A percentile compares a stretch with the other conserved stretches of the same genome.
Conservation (phyloP, 768 basidiomycete genomes). For the Bullera alba region DNA sequence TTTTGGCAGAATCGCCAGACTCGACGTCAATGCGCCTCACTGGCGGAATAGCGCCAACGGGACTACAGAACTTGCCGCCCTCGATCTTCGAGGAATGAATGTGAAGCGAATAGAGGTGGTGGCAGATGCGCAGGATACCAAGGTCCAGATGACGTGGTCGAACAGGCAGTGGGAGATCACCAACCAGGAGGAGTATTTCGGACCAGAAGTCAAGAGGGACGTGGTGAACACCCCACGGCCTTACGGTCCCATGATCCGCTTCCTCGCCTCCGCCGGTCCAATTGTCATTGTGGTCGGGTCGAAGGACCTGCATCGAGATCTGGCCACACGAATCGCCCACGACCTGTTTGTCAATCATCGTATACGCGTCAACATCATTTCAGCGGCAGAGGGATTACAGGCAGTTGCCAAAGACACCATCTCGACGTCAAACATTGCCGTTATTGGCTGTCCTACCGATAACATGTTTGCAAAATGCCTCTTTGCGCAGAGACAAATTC, state of each 20-base stretch:
- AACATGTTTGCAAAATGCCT: conserved; percentile 28
- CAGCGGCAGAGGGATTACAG: conserved; percentile 47
- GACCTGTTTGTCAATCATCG: conserved; percentile 62
- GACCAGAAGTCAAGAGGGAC: not conserved
- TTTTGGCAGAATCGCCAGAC: conserved; percentile 15
- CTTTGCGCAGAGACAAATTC: conserved; percentile 52
- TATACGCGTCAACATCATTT: conserved; percentile 60
- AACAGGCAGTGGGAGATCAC: not conserved
- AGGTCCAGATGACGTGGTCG: not conserved
- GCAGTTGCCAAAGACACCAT: conserved; percentile 5
- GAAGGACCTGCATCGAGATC: conserved; percentile 40
- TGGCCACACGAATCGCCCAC: conserved; percentile 63
- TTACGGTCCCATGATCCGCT: conserved; percentile 59
- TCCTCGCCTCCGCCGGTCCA: conserved; percentile 56
- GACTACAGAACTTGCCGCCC: conserved; percentile 1
- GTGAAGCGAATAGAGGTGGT: conserved; percentile 17
- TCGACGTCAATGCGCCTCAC: conserved; percentile 30
- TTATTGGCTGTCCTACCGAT: conserved; percentile 35
- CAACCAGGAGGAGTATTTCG: not conserved
- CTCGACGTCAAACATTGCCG: conserved; percentile 26
- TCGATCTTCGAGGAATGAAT: conserved; percentile 25
- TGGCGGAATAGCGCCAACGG: conserved; percentile 12
- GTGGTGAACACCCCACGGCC: conserved; percentile 25
- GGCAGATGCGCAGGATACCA: not conserved
- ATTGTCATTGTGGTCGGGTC: conserved; percentile 55